A percentile compares a stretch with the other conserved stretches of the same genome.
phyloP scores from a whole-genome alignment of 768 basidiomycete genomes.

The Xerocomus spinulosus region DNA sequence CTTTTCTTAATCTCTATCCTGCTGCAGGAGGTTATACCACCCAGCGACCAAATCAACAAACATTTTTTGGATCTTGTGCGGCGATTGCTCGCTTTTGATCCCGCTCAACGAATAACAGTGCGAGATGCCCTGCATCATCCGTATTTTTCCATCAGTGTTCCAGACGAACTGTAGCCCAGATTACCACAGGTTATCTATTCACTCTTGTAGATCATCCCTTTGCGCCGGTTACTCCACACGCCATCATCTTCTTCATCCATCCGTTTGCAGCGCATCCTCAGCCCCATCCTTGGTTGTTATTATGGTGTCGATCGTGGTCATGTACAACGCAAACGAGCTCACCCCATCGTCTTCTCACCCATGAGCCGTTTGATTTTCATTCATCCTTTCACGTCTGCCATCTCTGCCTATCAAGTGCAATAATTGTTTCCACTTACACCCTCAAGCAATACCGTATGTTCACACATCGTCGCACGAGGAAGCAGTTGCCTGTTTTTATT shows the following conservation, averaged over 20 bases:
- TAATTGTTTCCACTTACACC: constrained; percentile 22
- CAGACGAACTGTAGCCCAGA: constrained; percentile 57
- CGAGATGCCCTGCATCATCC: constrained; percentile 84
- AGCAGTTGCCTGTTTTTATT: constrained; percentile 16
- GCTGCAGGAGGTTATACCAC: constrained; percentile 77
- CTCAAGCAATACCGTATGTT: constrained; percentile 31
- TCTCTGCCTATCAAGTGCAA: constrained; percentile 27
- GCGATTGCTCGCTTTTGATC: constrained; percentile 86
- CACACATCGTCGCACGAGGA: constrained; percentile 17
- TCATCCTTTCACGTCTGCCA: constrained; percentile 17
- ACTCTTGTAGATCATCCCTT: constrained; percentile 30
- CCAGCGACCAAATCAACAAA: constrained; percentile 64
- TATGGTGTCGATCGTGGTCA: constrained; percentile 34
- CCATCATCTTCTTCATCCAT: constrained; percentile 21
- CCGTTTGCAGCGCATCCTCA: constrained; percentile 21
- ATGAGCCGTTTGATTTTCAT: constrained; percentile 27
- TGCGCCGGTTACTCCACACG: constrained; percentile 18
- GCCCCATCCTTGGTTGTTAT: constrained; percentile 31
- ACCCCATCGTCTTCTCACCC: constrained; percentile 25
- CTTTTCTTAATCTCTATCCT: constrained; percentile 3
- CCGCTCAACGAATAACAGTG: constrained; percentile 81
- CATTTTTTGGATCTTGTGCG: constrained; percentile 87
- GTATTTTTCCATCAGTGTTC: constrained; percentile 70
- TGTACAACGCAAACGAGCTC: constrained; percentile 34
- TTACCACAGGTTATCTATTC: constrained; percentile 34